Conservation (phyloP, 2,329 filamentous ascomycete genomes). For the Gyromitra esculenta region DNA sequence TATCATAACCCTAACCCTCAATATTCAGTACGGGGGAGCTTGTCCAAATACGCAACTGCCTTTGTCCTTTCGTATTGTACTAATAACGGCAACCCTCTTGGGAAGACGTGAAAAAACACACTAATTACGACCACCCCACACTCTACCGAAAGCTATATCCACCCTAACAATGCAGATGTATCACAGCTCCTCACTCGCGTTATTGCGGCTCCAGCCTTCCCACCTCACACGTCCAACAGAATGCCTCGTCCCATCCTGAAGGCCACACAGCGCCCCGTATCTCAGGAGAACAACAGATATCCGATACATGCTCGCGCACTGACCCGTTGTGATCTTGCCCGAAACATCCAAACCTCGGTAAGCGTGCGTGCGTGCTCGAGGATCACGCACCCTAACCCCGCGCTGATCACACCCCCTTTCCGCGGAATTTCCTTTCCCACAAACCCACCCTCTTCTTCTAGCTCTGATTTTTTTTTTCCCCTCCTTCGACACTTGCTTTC, state of each 20-base stretch:
- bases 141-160: neutral
- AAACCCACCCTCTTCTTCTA: neutral
- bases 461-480: neutral
- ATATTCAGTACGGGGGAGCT: no score
- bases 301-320: slow-evolving; percentile 5
- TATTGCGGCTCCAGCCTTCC: neutral
- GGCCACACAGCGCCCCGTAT: neutral
- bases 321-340: neutral
- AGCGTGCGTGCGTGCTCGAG: neutral
- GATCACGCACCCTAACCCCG: neutral
- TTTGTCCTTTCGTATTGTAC: no score
- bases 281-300: neutral
- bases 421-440: neutral
- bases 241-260: neutral
- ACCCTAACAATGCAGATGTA: neutral
- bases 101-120: neutral
- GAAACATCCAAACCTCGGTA: slow-evolving; percentile 10
- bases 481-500: slow-evolving; percentile 1
- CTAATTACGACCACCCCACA: neutral
- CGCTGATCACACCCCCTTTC: slow-evolving; percentile 19
- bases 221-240: neutral
- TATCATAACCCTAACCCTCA: no score
- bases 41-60: no score
- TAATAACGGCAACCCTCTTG: no score
- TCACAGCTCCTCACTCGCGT: slow-evolving; percentile 11